Evolutionary conservation across 495 filamentous ascomycete species (phyloP), one percentile per base, ranked within the genome.

Genomic region (Penicillium simplicissimum): DNA sequence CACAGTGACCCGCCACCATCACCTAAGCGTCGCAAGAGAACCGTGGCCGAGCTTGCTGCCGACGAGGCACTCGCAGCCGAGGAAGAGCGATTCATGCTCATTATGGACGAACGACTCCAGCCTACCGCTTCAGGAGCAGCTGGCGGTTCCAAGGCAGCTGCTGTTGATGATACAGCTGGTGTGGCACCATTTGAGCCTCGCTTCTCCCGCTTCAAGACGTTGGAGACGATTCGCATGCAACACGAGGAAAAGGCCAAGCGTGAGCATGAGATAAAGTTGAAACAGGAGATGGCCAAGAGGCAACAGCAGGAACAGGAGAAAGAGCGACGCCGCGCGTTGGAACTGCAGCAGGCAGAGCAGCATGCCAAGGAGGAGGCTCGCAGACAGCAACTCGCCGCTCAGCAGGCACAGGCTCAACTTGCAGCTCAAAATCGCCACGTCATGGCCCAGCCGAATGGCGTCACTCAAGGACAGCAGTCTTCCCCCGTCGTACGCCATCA

Each of bases 11-110:
- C 85, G 34, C 87, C 90, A 34, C 94, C 96, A 1, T 81, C 88
- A 54, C 93, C 92, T 15, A 97, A 96, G 79, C 85, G 86, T 25
- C 84, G 96, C 59, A 98, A 99, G 81, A 85, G 94, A 59, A 99
- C 95, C 0, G 88, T 93, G 11, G 95, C 96, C 7, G 93, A 99
- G 67, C 82, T 97, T 73, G 94, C 90, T 34, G 93, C 93, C 3
- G 95, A 98, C 70, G 93, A 98, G 71, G 93, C 95, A 0, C 78
- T 90, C 59, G 92, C 92, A 7, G 93, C 92, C 11, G 88, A 95
- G 48, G 88, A 92, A 70, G 92, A 97, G 71, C 81, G 90, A 31
- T 93, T 92, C 64, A 93, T 98, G 89, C 91, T 98, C 37, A 88
- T 91, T 51, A 87, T 94, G 79, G 95, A 99, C 58, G 96, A 98